Evolutionary conservation across 2,329 filamentous ascomycete species (phyloP).

Genomic region (Monilinia fructicola): DNA sequence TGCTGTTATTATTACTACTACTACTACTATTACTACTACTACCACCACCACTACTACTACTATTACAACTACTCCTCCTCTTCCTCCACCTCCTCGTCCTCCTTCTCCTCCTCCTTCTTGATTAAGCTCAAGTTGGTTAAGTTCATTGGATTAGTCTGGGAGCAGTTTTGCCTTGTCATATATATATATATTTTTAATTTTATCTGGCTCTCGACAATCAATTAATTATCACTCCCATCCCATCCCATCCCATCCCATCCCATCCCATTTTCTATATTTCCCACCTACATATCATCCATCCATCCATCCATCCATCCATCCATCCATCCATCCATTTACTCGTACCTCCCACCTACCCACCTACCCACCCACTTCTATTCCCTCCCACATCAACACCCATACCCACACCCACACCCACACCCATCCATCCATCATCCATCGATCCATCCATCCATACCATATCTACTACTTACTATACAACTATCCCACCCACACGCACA

Average conservation of each 20-base stretch:
- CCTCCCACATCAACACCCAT: background rate
- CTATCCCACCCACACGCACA: no score
- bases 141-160: background rate
- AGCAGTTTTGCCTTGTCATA: background rate
- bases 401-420: background rate
- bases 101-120: background rate
- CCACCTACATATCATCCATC: background rate
- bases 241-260: no score
- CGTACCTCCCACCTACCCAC: background rate
- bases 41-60: no score
- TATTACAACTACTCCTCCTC: background rate
- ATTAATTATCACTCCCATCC: no score
- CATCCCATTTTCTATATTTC: no score
- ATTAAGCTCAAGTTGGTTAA: background rate
- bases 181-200: no score
- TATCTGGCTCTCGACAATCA: no score
- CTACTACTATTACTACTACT: no score
- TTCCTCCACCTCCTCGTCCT: background rate
- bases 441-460: background rate
- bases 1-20: no score
- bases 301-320: no score
- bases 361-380: background rate
- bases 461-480: no score
- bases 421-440: no score
- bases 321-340: background rate